Base-by-base conservation (phyloP, 106 monocot species). In the Dendrobium chrysotoxum region DNA sequence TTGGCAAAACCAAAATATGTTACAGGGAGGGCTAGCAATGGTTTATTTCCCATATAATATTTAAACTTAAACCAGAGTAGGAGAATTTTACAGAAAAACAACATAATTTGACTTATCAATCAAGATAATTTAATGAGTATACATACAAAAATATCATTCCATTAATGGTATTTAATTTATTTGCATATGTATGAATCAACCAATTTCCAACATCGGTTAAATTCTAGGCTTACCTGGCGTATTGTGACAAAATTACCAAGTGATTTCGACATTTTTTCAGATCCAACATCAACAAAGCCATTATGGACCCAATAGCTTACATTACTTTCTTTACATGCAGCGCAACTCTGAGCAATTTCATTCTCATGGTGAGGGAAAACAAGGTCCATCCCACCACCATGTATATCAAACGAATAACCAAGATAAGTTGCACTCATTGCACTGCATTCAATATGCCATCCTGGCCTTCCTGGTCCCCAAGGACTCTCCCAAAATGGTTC, bases 371-470 rank as follows among this genome's bases (percentile, higher is more conserved):
- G 99, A 7, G 99, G 99, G 78, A 99, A 99, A 4, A 95, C 81
- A 39, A 99, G 91, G 75, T 99, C 99, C 88, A 93, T 85, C 61
- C 95, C 99, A 77, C 99, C 99, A 72, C 99, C 99, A 85, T 99
- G 99, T 81, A 99, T 99, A 72, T 99, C 99, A 86, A 99, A 91
- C 39, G 92, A 88, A 71, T 89, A 81, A 7, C 99, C 99, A 12
- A 99, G 86, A 85, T 99, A 99, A 75, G 85, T 75, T 46, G 85
- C 84, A 88, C 99, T 99, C 99, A 99, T 99, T 15, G 99, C 99
- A 86, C 99, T 99, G 81, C 99, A 99, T 77, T 99, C 99, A 40
- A 99, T 99, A 82, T 99, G 99, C 99, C 95, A 99, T 80, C 99
- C 99, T 79, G 99, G 99, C 42, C 99, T 86, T 79, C 99, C 99